Percentiles rank a stretch among this genome's conserved stretches.
These are phyloP conservation scores for Symmetrospora coprosmae DNA, from an alignment of 768 basidiomycete species.

Conservation along the genomic window DNA sequence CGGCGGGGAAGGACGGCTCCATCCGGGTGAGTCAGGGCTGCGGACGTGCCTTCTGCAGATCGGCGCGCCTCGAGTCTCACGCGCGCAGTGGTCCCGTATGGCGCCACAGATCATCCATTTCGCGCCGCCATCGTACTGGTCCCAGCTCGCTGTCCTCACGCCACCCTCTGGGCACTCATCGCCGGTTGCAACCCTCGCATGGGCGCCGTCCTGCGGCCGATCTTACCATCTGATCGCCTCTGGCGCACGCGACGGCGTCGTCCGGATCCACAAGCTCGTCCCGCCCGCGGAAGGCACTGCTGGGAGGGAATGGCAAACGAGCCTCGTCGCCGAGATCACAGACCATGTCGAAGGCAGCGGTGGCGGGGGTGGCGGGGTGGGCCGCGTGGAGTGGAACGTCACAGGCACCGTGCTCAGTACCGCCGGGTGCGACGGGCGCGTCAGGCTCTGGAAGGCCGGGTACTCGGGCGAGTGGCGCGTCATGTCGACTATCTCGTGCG, in stretches of 20 bases:
- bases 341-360: conserved; percentile 38
- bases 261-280: conserved; percentile 74
- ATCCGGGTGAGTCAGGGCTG: conserved; percentile 50
- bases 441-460: conserved; percentile 58
- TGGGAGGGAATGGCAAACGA: conserved; percentile 52
- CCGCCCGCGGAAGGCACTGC: conserved; percentile 42
- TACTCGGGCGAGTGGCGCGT: conserved; percentile 33
- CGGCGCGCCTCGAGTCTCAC: no score
- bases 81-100: no score
- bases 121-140: conserved; percentile 48
- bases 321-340: conserved; percentile 69
- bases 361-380: conserved; percentile 14
- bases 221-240: conserved; percentile 89
- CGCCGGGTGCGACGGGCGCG: conserved; percentile 65
- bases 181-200: conserved; percentile 69
- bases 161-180: conserved; percentile 33
- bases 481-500: conserved; percentile 1
- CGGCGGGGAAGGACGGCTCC: conserved; percentile 55
- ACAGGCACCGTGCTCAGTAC: conserved; percentile 65
- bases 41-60: neutral
- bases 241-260: conserved; percentile 70
- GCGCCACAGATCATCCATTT: conserved; percentile 66
- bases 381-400: conserved; percentile 77
- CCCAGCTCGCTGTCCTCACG: conserved; percentile 37
- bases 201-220: conserved; percentile 87